phyloP scores from a whole-genome alignment of 2,329 filamentous ascomycete genomes.

The Bipolaris oryzae region DNA sequence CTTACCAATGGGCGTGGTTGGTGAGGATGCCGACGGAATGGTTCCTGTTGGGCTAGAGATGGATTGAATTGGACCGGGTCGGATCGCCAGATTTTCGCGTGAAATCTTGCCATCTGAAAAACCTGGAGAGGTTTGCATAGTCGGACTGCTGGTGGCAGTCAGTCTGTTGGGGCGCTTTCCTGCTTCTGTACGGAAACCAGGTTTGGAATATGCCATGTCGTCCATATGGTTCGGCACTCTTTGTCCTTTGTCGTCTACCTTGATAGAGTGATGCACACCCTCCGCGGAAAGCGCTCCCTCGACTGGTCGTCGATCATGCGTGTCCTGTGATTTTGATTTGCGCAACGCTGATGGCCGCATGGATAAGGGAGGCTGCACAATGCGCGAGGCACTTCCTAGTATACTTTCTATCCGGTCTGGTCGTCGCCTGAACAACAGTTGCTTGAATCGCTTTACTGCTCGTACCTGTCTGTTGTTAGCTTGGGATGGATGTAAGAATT shows the following conservation, averaged over 20 bases:
- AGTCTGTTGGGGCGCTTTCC: slow-evolving; percentile 13
- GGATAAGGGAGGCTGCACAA: slow-evolving; percentile 63
- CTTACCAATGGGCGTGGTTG: slow-evolving; percentile 48
- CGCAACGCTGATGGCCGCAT: slow-evolving; percentile 53
- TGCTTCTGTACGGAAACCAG: slow-evolving; percentile 20
- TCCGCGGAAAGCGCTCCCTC: slow-evolving; percentile 59
- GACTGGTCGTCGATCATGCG: slow-evolving; percentile 57
- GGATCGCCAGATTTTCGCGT: slow-evolving; percentile 41
- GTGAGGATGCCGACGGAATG: slow-evolving; percentile 21
- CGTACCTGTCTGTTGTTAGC: slow-evolving; percentile 67
- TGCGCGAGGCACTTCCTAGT: slow-evolving; percentile 62
- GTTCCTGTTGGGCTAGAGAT: slow-evolving; percentile 23
- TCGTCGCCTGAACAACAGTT: slow-evolving; percentile 66
- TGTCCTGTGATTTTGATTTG: slow-evolving; percentile 58
- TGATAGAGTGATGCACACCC: slow-evolving; percentile 59
- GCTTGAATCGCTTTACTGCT: slow-evolving; percentile 88
- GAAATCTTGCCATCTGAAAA: slow-evolving; percentile 35
- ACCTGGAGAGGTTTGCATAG: slow-evolving; percentile 20
- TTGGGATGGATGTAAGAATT: neutral
- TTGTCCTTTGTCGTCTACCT: slow-evolving; percentile 40
- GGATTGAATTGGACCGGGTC: slow-evolving; percentile 34
- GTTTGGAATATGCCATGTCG: slow-evolving; percentile 28
- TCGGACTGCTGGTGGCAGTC: slow-evolving; percentile 26
- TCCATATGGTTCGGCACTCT: slow-evolving; percentile 27
- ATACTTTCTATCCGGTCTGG: slow-evolving; percentile 63